Evolutionary conservation across 1,284 basidiomycete genomes (phyloP), one percentile per base, ranked within the genome.

Genomic region (Apiotrichum sp.): DNA sequence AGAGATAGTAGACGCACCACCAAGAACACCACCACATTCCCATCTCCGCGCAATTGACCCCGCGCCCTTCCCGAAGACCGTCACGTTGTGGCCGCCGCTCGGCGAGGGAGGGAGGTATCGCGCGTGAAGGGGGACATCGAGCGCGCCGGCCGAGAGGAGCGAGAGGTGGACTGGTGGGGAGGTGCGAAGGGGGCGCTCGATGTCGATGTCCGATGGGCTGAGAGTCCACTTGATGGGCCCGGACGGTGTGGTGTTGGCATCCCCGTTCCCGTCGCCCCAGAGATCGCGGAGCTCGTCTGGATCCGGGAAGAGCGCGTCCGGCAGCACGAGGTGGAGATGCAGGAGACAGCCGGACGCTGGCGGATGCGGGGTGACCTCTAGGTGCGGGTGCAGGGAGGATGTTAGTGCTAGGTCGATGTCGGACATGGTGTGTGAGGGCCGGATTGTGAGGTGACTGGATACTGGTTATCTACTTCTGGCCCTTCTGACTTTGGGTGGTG

Each of bases 251-350:
- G 22, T 22, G 22, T 22, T 22, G 22, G 22, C 22, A 22, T 22
- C 22, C 22, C 22, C 22, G 22, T 7, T 16, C 55, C 52, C 22
- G 22, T 22, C 22, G 22, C 22, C 22, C 59, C 59, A 62, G 4
- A 42, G 34, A 49, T 66, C 63, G 10, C 35, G 34, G 9, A 70
- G 50, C 52, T 71, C 65, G 47, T 65, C 62, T 9, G 58, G 59
- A 47, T 71, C 69, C 9, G 62, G 38, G 55, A 74, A 74, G 16
- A 74, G 48, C 10, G 56, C 62, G 55, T 74, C 72, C 11, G 68
- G 65, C 6, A 74, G 42, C 1, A 53, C 29, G 10, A 74, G 34
- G n/a, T 53, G 35, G 22, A 74, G 56, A 44, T 60, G 53, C 14
- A 55, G 47, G 3, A 11, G 5, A 40, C 55, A 55, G 11, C 35